These are phyloP conservation scores for Cornus suecica DNA, from an alignment of 148 eudicot species.

Conservation along the genomic window DNA sequence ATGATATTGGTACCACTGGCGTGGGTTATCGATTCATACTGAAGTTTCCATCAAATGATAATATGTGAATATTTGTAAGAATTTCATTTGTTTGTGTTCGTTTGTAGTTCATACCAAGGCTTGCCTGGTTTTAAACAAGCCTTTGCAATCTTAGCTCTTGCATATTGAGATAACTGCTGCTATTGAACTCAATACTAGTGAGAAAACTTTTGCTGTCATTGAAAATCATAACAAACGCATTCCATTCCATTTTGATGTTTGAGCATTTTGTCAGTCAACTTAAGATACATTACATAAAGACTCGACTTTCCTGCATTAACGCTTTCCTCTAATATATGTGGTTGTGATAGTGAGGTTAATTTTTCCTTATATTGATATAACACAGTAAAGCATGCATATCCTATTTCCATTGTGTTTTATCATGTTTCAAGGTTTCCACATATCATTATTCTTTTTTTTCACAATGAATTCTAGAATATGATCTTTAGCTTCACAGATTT, in stretches of 20 bases:
- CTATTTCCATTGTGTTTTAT: not conserved
- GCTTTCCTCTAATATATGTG: not conserved
- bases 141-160: not conserved
- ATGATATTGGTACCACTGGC: not conserved
- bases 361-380: not conserved
- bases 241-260: not conserved
- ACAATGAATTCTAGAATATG: not conserved
- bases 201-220: not conserved
- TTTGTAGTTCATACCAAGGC: not conserved
- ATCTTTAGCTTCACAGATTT: not conserved
- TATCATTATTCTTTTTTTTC: too few species aligned
- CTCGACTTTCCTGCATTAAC: not conserved
- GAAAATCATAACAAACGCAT: not conserved
- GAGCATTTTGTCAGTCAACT: not conserved
- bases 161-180: not conserved
- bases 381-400: not conserved
- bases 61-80: conserved; percentile 1
- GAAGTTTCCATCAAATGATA: not conserved
- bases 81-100: conserved; percentile 3
- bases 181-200: not conserved
- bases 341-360: not conserved
- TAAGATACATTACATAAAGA: not conserved
- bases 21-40: not conserved
- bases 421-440: not conserved
- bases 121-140: not conserved